Evolutionary conservation across 2,329 filamentous ascomycete genomes (phyloP).

Genomic region (Colletotrichum neosansevieriae): DNA sequence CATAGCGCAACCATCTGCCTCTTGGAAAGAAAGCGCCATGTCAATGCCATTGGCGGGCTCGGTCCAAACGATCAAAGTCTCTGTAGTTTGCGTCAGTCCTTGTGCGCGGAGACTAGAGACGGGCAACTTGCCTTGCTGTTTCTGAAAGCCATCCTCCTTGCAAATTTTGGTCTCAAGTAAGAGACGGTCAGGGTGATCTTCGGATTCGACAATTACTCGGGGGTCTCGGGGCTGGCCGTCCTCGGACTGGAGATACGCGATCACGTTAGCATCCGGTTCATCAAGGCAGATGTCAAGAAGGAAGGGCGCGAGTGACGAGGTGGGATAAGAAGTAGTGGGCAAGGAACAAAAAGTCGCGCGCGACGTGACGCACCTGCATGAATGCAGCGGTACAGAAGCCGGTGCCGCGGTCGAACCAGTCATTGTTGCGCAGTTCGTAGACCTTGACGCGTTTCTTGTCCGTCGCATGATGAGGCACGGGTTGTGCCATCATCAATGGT

Average conservation of each 20-base stretch:
- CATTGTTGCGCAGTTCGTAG: conserved; percentile 97
- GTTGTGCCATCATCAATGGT: conserved; percentile 78
- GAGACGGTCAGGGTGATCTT: conserved; percentile 87
- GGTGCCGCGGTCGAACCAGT: conserved; percentile 98
- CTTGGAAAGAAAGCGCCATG: conserved; percentile 98
- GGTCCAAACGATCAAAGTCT: conserved; percentile 98
- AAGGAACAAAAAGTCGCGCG: conserved; percentile 23
- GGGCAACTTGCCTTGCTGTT: conserved; percentile 84
- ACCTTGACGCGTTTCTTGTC: conserved; percentile 92
- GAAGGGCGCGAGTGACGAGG: conserved; percentile 20
- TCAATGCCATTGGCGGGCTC: conserved; percentile 86
- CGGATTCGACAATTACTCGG: conserved; percentile 90
- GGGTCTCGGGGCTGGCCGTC: conserved; percentile 80
- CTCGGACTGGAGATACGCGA: conserved; percentile 58
- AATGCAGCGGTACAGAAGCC: conserved; percentile 90
- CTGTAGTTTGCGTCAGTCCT: conserved; percentile 60
- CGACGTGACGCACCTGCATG: conserved; percentile 70
- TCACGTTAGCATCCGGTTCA: conserved; percentile 21
- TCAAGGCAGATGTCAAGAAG: neutral
- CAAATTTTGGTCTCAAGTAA: conserved; percentile 90
- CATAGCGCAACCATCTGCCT: conserved; percentile 90
- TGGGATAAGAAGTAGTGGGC: conserved; percentile 4
- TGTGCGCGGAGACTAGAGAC: conserved; percentile 45
- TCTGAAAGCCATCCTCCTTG: conserved; percentile 96
- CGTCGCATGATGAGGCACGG: conserved; percentile 75